phyloP scores from a whole-genome alignment of 371 early-diverging fungal genomes.

The Mucor irregularis region DNA sequence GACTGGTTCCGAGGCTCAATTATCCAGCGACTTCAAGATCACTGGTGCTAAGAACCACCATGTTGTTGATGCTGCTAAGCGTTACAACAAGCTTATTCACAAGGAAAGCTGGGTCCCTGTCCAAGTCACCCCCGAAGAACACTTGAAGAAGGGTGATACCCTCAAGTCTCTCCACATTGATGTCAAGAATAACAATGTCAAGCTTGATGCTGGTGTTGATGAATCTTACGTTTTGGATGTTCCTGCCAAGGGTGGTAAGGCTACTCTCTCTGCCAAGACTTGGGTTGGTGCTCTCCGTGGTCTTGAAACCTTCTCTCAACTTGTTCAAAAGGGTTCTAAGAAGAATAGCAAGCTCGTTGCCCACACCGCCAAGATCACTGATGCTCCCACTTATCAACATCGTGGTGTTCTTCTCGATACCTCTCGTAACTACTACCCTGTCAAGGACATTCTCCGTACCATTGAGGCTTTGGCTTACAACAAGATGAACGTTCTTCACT shows the following conservation, averaged over 20 bases:
- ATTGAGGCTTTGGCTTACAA: conserved; percentile 78
- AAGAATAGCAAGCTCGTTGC: conserved; percentile 31
- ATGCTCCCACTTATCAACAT: conserved; percentile 67
- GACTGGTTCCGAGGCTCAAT: conserved; percentile 29
- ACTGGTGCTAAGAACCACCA: conserved; percentile 23
- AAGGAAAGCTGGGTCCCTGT: conserved; percentile 46
- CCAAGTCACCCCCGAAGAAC: conserved; percentile 17
- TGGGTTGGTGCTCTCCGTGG: conserved; percentile 82
- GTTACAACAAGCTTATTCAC: conserved; percentile 33
- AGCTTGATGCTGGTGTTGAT: conserved; percentile 53
- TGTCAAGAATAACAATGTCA: conserved; percentile 33
- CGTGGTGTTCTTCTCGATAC: conserved; percentile 81
- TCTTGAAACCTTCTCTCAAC: conserved; percentile 75
- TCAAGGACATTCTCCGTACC: conserved; percentile 59
- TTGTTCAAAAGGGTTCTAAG: conserved; percentile 44
- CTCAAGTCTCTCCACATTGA: conserved; percentile 24
- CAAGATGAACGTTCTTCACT: conserved; percentile 84
- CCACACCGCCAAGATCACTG: conserved; percentile 66
- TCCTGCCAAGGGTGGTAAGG: conserved; percentile 45
- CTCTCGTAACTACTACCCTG: conserved; percentile 73
- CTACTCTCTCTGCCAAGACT: conserved; percentile 61
- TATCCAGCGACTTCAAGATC: conserved; percentile 27
- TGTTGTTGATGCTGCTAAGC: conserved; percentile 39
- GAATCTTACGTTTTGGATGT: conserved; percentile 71
- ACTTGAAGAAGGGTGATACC: not conserved